Conservation (phyloP, 2,329 filamentous ascomycete genomes). For the Alternaria angustiovoidea region DNA sequence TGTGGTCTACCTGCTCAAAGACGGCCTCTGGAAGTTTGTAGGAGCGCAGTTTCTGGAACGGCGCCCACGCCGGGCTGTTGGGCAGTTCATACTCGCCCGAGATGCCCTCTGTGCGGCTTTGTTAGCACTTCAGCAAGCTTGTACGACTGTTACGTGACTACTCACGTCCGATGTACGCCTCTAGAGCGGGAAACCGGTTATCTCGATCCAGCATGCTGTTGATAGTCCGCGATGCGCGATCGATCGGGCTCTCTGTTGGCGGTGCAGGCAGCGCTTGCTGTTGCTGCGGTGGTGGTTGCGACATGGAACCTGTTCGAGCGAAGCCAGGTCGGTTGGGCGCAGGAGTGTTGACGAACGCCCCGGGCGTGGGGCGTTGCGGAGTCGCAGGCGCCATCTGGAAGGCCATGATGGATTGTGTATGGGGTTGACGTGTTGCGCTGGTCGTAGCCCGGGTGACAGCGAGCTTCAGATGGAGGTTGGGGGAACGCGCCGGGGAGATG, state of each 20-base stretch:
- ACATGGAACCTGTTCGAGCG: conserved; percentile 35
- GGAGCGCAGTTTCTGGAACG: conserved; percentile 85
- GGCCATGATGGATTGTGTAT: conserved; percentile 33
- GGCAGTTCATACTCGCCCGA: conserved; percentile 92
- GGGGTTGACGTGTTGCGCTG: conserved; percentile 19
- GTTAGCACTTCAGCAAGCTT: conserved; percentile 37
- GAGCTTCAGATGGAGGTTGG: conserved; percentile 38
- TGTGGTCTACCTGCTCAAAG: conserved; percentile 89
- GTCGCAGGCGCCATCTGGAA: conserved; percentile 52
- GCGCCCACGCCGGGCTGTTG: conserved; percentile 74
- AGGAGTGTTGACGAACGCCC: conserved; percentile 79
- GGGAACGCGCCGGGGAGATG: conserved; percentile 38
- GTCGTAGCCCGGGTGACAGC: conserved; percentile 32
- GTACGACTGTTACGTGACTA: conserved; percentile 7
- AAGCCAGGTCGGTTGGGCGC: conserved; percentile 56
- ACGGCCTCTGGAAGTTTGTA: conserved; percentile 92
- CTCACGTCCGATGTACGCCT: conserved; percentile 88
- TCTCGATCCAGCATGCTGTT: conserved; percentile 80
- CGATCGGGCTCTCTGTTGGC: conserved; percentile 65
- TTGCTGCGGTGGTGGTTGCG: conserved; percentile 32
- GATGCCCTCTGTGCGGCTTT: conserved; percentile 71
- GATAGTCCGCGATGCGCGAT: conserved; percentile 83
- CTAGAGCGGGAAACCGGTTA: conserved; percentile 84
- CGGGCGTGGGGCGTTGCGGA: conserved; percentile 76
- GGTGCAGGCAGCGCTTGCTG: conserved; percentile 35